Base-by-base conservation (phyloP, 805 yeast genomes). In the Yarrowia deformans region DNA sequence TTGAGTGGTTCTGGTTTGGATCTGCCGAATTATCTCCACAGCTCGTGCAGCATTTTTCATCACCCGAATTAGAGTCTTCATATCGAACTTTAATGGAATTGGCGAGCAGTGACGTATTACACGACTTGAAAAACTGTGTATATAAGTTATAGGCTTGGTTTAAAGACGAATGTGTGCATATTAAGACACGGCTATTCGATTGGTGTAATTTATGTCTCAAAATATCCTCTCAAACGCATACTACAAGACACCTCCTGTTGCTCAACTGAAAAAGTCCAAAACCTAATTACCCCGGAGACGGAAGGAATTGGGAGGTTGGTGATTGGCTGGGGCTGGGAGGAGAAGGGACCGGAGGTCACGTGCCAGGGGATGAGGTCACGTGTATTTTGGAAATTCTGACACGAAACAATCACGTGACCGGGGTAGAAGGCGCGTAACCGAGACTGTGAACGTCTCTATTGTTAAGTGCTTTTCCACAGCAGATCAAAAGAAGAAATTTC, bases 241-340 rank as follows among this genome's bases (percentile, higher is more conserved):
- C n/a, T n/a, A n/a, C n/a, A n/a, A n/a, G n/a, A n/a, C n/a, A n/a
- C n/a, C n/a, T n/a, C n/a, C n/a, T n/a, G n/a, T n/a, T n/a, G n/a
- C n/a, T 10, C 39, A 23, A 23, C 29, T 23, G 29, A 23, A 23
- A 23, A 23, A 2, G 29, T 9, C 19, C 39, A 32, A 50, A 32
- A 37, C 40, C 16, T 46, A 34, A 50, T 50, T 50, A 50, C 56
- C 56, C 56, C 56, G 23, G 55, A 50, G 55, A 50, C 1, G 56
- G 16, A 34, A 13, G 8, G 40, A 50, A 50, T 50, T 50, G 56
- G 56, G 40, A 50, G 56, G 9, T 10, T 10, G 29, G 4, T 50
- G 56, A 50, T 50, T 50, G 56, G 56, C 23, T 34, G 56, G 7
- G 40, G 29, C 29, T 23, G 29, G 29, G 29, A 4, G 7, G 4